A percentile compares a stretch with the other conserved stretches of the same genome.
These are phyloP conservation scores for Desmodesmus armatus DNA, from an alignment of 139 green algal genomes.

Conservation along the genomic window DNA sequence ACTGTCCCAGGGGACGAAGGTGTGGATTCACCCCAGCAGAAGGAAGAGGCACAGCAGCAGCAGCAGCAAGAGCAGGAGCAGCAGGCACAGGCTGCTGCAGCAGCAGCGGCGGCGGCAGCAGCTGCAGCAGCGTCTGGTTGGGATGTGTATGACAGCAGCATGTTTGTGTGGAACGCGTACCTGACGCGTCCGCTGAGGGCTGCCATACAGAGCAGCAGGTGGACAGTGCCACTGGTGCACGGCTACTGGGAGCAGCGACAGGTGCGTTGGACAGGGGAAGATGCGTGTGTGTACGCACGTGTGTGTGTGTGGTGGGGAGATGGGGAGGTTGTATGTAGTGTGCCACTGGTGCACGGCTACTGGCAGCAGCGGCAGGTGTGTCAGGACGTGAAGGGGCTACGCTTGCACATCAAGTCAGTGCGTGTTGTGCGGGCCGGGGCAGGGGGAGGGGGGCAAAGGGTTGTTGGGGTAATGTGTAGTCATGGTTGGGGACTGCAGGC, in stretches of 20 bases:
- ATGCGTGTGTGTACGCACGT: too few species aligned
- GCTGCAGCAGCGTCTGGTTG: slow-evolving; percentile 16
- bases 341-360: slow-evolving; percentile 93
- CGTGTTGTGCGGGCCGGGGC: too few species aligned
- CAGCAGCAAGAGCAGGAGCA: neutral
- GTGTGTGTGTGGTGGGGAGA: too few species aligned
- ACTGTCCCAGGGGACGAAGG: neutral
- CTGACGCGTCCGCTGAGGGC: slow-evolving; percentile 79
- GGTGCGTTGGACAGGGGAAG: slow-evolving; percentile 50
- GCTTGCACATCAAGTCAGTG: too few species aligned
- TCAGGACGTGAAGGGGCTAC: too few species aligned
- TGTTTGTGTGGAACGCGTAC: slow-evolving; percentile 96
- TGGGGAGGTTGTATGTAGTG: too few species aligned
- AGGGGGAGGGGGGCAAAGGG: too few species aligned
- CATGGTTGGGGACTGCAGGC: too few species aligned
- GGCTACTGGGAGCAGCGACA: slow-evolving; percentile 92
- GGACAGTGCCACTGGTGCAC: slow-evolving; percentile 91
- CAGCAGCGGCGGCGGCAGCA: neutral
- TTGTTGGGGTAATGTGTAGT: too few species aligned
- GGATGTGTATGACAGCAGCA: slow-evolving; percentile 69
- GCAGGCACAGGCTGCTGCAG: too few species aligned
- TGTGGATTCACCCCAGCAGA: too few species aligned
- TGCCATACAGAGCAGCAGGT: slow-evolving; percentile 67
- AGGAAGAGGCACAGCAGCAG: neutral
- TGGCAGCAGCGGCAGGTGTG: slow-evolving; percentile 88